Conservation (phyloP, 805 yeast genomes). For the Isabelozyma pseudorhagii region DNA sequence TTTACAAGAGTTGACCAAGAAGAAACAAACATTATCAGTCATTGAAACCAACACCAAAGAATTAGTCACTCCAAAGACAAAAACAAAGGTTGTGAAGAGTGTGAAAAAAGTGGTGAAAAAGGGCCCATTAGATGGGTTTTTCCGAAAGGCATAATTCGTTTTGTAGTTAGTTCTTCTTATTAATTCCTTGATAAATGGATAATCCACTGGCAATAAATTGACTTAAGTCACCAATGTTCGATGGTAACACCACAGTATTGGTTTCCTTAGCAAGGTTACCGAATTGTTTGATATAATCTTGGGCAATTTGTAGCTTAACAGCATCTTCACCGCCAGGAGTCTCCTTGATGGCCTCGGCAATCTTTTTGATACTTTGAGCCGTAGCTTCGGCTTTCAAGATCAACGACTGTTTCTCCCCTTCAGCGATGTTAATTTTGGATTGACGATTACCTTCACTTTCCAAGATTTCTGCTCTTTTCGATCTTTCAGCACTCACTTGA, state of each 20-base stretch:
- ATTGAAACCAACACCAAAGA: conserved; percentile 26
- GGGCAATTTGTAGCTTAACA: conserved; percentile 76
- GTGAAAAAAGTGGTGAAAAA: conserved; percentile 47
- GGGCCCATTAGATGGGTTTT: conserved; percentile 72
- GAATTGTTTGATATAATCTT: conserved; percentile 78
- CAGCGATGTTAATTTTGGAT: conserved; percentile 77
- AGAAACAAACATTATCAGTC: conserved; percentile 17
- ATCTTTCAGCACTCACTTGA: conserved; percentile 83
- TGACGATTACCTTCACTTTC: conserved; percentile 85
- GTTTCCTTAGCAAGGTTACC: conserved; percentile 79
- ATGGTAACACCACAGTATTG: conserved; percentile 74
- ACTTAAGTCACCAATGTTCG: conserved; percentile 71
- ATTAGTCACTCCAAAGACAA: conserved; percentile 15
- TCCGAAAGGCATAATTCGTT: conserved; percentile 36
- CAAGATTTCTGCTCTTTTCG: conserved; percentile 82
- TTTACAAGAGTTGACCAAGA: conserved; percentile 10
- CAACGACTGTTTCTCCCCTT: conserved; percentile 69
- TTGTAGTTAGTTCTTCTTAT: conserved; percentile 16
- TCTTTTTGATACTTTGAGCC: conserved; percentile 61
- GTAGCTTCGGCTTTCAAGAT: conserved; percentile 70
- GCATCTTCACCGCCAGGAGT: conserved; percentile 76
- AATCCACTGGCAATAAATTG: conserved; percentile 73
- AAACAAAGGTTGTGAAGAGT: conserved; percentile 25
- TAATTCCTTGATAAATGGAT: conserved; percentile 62
- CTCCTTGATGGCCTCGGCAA: conserved; percentile 64